These are phyloP conservation scores for Warburgia ugandensis DNA, from an alignment of 164 flowering plant species.

Conservation along the genomic window DNA sequence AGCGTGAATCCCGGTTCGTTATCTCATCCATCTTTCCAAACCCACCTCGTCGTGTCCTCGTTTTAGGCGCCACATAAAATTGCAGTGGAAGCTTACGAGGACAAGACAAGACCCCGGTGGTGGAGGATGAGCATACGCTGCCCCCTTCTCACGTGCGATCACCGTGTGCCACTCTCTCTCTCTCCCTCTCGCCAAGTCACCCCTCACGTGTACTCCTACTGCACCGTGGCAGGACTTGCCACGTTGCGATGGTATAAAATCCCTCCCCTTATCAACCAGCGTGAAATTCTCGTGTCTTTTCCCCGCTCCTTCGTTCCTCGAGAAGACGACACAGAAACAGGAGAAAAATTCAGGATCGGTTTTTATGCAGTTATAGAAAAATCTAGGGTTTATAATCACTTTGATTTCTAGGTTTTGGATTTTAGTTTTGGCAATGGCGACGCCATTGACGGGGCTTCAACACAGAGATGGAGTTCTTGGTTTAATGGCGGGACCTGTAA, in stretches of 20 bases:
- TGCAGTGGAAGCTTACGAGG: conserved; percentile 3
- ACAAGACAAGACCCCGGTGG: conserved; percentile 4
- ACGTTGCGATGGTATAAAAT: conserved; percentile 17
- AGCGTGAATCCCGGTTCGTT: too few species aligned
- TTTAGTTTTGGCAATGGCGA: conserved; percentile 36
- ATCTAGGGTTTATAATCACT: conserved; percentile 13
- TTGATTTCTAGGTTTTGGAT: background rate
- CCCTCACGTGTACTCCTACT: background rate
- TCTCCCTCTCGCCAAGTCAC: background rate
- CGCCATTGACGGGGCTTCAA: conserved; percentile 52
- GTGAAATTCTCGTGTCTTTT: conserved; percentile 6
- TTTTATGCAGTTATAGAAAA: conserved; percentile 1
- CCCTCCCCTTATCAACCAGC: conserved; percentile 12
- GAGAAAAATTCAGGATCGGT: background rate
- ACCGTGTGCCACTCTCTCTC: background rate
- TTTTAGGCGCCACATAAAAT: too few species aligned
- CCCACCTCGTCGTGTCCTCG: too few species aligned
- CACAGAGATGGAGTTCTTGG: conserved; percentile 41
- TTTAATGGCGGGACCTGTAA: conserved; percentile 38
- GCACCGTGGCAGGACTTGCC: conserved; percentile 13
- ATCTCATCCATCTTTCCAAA: too few species aligned
- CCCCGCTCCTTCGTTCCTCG: conserved; percentile 1
- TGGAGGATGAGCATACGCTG: background rate
- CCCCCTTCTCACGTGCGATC: background rate
- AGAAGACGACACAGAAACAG: background rate